These are phyloP conservation scores for Pharus latifolius DNA, from an alignment of 176 grass and related monocot species.

Conservation along the genomic window DNA sequence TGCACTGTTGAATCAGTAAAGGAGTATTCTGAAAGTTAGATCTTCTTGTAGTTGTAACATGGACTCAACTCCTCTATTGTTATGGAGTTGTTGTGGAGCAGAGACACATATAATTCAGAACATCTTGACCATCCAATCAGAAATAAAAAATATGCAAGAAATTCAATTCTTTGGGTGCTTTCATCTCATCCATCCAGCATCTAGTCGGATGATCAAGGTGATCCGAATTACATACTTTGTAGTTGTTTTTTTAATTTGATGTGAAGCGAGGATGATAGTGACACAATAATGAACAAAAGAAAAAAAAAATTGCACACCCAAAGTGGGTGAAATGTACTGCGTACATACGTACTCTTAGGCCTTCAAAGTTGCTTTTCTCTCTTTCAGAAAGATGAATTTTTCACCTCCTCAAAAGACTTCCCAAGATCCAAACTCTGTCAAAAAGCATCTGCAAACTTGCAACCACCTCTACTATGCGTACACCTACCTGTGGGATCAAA, in stretches of 20 bases:
- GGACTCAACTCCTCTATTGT: not conserved
- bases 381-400: conserved; percentile 13
- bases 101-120: too few species aligned
- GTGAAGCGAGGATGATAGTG: not conserved
- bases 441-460: conserved; percentile 7
- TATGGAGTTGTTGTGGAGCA: too few species aligned
- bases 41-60: not conserved
- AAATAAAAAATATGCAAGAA: too few species aligned
- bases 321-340: not conserved
- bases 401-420: conserved; percentile 26
- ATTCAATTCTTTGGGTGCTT: too few species aligned
- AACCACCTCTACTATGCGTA: not conserved
- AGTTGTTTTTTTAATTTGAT: not conserved
- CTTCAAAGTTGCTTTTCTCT: conserved; percentile 14
- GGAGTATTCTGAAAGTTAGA: conserved; percentile 18
- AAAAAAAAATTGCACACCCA: not conserved
- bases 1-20: conserved; percentile 20
- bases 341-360: not conserved
- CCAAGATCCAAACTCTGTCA: conserved; percentile 22
- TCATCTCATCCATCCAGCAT: too few species aligned
- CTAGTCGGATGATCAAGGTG: too few species aligned
- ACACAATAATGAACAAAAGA: not conserved
- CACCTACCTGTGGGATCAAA: not conserved
- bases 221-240: too few species aligned
- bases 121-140: not conserved